These are phyloP conservation scores for Panicum miliaceum DNA, from an alignment of 176 grass and related monocot genomes.

Conservation along the genomic window DNA sequence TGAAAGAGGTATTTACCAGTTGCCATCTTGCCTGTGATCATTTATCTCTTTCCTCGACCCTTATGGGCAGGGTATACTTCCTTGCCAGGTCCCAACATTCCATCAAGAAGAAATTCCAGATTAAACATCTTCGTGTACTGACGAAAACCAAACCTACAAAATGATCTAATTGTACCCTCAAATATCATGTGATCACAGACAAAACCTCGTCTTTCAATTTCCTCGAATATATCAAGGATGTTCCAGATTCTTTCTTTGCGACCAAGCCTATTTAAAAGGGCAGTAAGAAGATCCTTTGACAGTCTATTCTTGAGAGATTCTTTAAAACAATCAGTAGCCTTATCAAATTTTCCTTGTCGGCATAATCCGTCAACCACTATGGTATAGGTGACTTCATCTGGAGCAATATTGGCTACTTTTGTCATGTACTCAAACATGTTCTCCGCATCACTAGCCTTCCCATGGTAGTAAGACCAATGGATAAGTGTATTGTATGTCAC, in stretches of 20 bases:
- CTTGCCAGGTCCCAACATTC: slow-evolving; percentile 48
- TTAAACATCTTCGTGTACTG: slow-evolving; percentile 30
- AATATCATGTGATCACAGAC: slow-evolving; percentile 48
- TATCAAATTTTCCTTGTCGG: slow-evolving; percentile 49
- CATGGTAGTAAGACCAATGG: slow-evolving; percentile 59
- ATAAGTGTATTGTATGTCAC: slow-evolving; percentile 92
- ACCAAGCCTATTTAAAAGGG: slow-evolving; percentile 63
- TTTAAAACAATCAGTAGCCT: slow-evolving; percentile 53
- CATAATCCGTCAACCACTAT: slow-evolving; percentile 68
- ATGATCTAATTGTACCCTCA: slow-evolving; percentile 51
- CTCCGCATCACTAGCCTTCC: slow-evolving; percentile 35
- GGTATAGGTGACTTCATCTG: slow-evolving; percentile 68
- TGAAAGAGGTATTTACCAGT: slow-evolving; percentile 13
- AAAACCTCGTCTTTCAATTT: slow-evolving; percentile 48
- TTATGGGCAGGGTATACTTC: slow-evolving; percentile 1
- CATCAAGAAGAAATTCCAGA: slow-evolving; percentile 61
- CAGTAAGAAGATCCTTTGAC: slow-evolving; percentile 52
- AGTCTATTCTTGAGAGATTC: slow-evolving; percentile 54
- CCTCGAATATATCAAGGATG: slow-evolving; percentile 41
- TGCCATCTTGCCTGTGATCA: slow-evolving; percentile 26
- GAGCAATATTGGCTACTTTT: slow-evolving; percentile 42
- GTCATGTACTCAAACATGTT: slow-evolving; percentile 43
- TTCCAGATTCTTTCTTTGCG: slow-evolving; percentile 53
- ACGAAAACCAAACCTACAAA: slow-evolving; percentile 49
- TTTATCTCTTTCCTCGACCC: slow-evolving; percentile 1